Conservation (phyloP, 108 stramenopile genomes). For the Thalassiosira profunda region DNA sequence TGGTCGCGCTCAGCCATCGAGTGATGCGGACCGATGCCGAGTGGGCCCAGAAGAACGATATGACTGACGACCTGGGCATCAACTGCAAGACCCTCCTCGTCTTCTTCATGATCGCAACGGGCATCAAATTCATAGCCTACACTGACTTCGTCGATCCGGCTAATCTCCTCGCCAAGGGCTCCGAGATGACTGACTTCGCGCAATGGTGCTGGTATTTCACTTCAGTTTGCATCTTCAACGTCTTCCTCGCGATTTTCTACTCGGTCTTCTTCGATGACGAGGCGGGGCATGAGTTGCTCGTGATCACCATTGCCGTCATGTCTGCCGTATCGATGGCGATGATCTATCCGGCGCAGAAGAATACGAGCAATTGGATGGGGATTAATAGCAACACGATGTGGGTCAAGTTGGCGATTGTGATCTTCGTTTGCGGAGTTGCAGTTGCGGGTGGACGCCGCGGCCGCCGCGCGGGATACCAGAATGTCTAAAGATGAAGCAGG, state of each 20-base stretch:
- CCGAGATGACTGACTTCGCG: slow-evolving; percentile 33
- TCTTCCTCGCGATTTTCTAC: slow-evolving; percentile 20
- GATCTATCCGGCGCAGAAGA: slow-evolving; percentile 24
- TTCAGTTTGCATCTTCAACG: slow-evolving; percentile 23
- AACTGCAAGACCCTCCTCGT: slow-evolving; percentile 49
- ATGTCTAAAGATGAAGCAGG: slow-evolving; percentile 41
- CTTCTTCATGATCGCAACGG: slow-evolving; percentile 9
- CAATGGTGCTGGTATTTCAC: slow-evolving; percentile 35
- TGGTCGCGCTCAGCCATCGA: not conserved
- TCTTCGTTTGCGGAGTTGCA: slow-evolving; percentile 25
- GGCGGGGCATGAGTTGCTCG: slow-evolving; percentile 38
- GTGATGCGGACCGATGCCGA: slow-evolving; percentile 17
- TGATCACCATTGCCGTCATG: slow-evolving; percentile 28
- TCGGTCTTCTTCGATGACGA: slow-evolving; percentile 42
- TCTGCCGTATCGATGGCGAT: slow-evolving; percentile 11
- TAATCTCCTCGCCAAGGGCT: slow-evolving; percentile 36
- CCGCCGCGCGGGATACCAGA: slow-evolving; percentile 35
- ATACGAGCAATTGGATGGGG: slow-evolving; percentile 46
- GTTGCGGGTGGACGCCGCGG: slow-evolving; percentile 40
- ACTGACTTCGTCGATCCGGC: slow-evolving; percentile 42
- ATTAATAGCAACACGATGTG: slow-evolving; percentile 21
- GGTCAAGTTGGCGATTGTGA: slow-evolving; percentile 20
- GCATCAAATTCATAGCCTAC: slow-evolving; percentile 35
- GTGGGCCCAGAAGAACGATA: slow-evolving; percentile 32
- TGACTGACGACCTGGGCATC: slow-evolving; percentile 35